A percentile compares a stretch with the other conserved stretches of the same genome.
These are phyloP conservation scores for Vanderwaltozyma tropicalis DNA, from an alignment of 805 yeast species.

Conservation along the genomic window DNA sequence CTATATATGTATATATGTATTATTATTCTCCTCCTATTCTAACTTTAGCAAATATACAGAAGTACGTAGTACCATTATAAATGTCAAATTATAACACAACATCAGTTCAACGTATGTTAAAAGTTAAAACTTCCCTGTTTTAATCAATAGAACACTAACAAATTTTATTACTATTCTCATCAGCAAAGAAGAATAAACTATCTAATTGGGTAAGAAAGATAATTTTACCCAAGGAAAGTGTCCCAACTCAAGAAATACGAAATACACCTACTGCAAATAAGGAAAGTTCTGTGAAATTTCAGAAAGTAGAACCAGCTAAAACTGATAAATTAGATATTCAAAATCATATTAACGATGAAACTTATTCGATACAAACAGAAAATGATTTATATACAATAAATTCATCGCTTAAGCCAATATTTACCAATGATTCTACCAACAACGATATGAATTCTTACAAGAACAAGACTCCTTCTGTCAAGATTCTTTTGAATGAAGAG, in stretches of 20 bases:
- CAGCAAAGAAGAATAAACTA: constrained; percentile 20
- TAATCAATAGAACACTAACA: not conserved
- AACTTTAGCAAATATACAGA: too few relatives aligned
- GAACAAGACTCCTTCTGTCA: not conserved
- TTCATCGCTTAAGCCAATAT: constrained; percentile 11
- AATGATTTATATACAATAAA: constrained; percentile 6
- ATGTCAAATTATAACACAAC: too few relatives aligned
- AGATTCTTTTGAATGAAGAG: constrained; percentile 17
- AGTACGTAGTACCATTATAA: too few relatives aligned
- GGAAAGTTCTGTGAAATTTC: not conserved
- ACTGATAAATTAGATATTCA: too few relatives aligned
- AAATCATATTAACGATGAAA: too few relatives aligned
- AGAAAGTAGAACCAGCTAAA: too few relatives aligned
- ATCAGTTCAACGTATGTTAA: too few relatives aligned
- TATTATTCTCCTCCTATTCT: too few relatives aligned
- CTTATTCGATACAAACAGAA: not conserved
- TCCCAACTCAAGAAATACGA: not conserved
- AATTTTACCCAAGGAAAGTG: constrained; percentile 20
- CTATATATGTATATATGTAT: too few relatives aligned
- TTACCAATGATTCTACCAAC: constrained; percentile 4
- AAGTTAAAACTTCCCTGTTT: too few relatives aligned
- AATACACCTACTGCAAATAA: not conserved
- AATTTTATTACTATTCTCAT: too few relatives aligned
- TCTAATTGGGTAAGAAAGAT: constrained; percentile 26
- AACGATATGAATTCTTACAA: not conserved